Evolutionary conservation across 2,329 filamentous ascomycete genomes (phyloP), one percentile per base, ranked within the genome.

Genomic region (Endothia cerciana): DNA sequence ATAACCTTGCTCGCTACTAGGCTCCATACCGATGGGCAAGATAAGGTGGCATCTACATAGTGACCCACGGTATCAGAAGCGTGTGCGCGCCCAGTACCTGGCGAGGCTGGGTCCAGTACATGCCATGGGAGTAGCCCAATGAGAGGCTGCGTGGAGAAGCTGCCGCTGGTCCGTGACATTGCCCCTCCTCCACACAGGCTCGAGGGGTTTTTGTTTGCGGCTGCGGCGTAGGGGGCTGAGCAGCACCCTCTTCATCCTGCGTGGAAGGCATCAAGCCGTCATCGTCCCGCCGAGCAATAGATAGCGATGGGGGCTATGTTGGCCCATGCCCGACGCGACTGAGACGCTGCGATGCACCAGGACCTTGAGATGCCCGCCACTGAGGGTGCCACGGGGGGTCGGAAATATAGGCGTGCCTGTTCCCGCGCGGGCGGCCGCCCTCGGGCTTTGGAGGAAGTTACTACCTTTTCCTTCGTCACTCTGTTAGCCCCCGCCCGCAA

Each of bases 341-440:
- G 55, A 33, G 36, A 57, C 55, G 33, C 55, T 57, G 55, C 55
- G 38, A n/a, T 10, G 55, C 55, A 57, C 40, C 36, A 57, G 30
- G 30, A 57, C 36, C 55, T 40, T 38, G 36, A 13, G 19, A 25
- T 11, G 40, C 57, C 45, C 59, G 55, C 47, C 49, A 30, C 47
- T 53, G 13, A 43, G 17, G 6, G 33, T 36, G 33, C 33, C 33
- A 36, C 33, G 33, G 33, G 33, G 6, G 6, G 33, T 6, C 33
- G 10, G 33, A 51, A 28, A 43, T n/a, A 62, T 15, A 60, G 10
- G 6, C 5, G 33, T n/a, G n/a, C n/a, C n/a, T n/a, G n/a, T n/a
- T n/a, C n/a, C n/a, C n/a, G n/a, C n/a, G n/a, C n/a, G n/a, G n/a
- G n/a, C n/a, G n/a, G n/a, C n/a, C n/a, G n/a, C n/a, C n/a, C n/a